Percentiles rank a stretch among this genome's conserved stretches.
phyloP scores from a whole-genome alignment of 176 grass and related monocot species.

The Neostapfia colusana region DNA sequence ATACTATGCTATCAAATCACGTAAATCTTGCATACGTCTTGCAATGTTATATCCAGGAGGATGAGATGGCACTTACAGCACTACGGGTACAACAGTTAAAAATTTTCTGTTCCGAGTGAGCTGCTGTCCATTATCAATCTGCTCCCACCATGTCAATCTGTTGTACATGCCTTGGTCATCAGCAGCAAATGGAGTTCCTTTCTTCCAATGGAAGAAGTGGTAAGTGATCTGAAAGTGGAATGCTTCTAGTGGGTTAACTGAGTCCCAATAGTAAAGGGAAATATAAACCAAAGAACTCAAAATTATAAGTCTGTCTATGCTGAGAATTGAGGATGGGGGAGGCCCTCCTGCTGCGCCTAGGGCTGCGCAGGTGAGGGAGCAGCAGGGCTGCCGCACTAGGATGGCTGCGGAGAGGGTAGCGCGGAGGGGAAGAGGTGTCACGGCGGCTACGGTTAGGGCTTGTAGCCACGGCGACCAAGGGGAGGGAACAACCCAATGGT shows the following conservation, averaged over 20 bases:
- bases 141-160: conserved; percentile 68
- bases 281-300: neutral
- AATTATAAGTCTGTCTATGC: neutral
- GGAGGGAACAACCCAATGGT: no score
- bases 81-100: conserved; percentile 57
- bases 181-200: conserved; percentile 65
- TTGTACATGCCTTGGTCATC: conserved; percentile 67
- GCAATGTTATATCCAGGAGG: neutral
- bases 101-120: conserved; percentile 66
- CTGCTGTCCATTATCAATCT: conserved; percentile 60
- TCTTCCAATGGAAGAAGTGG: conserved; percentile 68
- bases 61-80: conserved; percentile 51
- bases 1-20: neutral
- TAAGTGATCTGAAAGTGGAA: conserved; percentile 50
- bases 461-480: no score
- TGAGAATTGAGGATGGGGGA: no score
- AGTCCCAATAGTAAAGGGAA: neutral
- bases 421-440: no score
- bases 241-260: neutral
- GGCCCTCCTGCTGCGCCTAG: no score
- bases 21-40: neutral
- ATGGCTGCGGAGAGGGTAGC: no score
- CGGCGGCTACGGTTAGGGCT: no score
- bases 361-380: no score
- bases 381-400: no score